Evolutionary conservation across 257 asterid genomes (phyloP).

Genomic region (Gentiana straminea): DNA sequence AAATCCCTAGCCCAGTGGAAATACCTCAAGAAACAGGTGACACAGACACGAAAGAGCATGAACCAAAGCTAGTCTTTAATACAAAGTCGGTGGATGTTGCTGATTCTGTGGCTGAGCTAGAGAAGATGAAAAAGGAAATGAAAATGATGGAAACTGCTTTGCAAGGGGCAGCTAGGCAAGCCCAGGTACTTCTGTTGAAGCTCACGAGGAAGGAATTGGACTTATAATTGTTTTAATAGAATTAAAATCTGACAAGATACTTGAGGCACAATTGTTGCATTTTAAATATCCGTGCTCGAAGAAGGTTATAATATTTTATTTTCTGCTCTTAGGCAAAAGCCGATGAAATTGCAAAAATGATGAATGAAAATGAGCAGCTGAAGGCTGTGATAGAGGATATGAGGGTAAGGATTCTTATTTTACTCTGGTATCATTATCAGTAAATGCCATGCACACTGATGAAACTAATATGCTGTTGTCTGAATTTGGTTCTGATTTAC

Average conservation of each 20-base stretch:
- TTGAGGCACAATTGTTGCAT: too few species aligned
- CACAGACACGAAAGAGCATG: constrained; percentile 27
- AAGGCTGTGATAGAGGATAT: constrained; percentile 56
- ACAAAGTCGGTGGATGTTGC: constrained; percentile 29
- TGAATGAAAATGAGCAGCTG: constrained; percentile 85
- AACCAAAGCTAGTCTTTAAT: constrained; percentile 24
- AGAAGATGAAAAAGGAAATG: constrained; percentile 77
- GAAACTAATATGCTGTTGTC: too few species aligned
- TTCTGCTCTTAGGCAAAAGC: constrained; percentile 68
- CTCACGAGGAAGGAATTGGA: background rate
- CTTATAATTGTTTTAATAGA: too few species aligned
- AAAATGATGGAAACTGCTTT: constrained; percentile 90
- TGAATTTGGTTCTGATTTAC: too few species aligned
- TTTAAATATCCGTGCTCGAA: background rate
- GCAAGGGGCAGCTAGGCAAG: constrained; percentile 97
- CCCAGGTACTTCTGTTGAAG: constrained; percentile 47
- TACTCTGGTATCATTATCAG: too few species aligned
- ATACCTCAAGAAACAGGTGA: constrained; percentile 20
- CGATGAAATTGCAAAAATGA: constrained; percentile 84
- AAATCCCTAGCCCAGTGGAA: constrained; percentile 24
- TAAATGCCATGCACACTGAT: too few species aligned
- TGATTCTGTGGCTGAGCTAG: constrained; percentile 48
- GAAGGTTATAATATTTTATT: background rate
- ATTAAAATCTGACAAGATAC: too few species aligned
- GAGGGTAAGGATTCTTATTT: constrained; percentile 31